Percentiles rank a stretch among this genome's conserved stretches.
These are phyloP conservation scores for Dalechampia spathulata DNA, from an alignment of 441 rosid species.

Conservation along the genomic window DNA sequence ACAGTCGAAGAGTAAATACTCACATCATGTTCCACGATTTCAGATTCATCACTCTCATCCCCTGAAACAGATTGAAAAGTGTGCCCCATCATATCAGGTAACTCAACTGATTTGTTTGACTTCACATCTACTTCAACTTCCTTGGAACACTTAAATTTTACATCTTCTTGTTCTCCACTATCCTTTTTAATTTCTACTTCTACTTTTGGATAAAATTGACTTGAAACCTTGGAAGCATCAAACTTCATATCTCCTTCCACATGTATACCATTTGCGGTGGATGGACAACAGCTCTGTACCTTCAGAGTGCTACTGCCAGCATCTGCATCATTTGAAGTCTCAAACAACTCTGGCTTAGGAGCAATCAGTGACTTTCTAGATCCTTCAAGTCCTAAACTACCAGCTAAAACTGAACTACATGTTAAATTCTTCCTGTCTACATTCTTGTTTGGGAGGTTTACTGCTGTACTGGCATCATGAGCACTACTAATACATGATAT, in stretches of 20 bases:
- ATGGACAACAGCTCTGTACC: slow-evolving; percentile 19
- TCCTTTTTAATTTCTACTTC: slow-evolving; percentile 31
- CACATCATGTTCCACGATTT: slow-evolving; percentile 87
- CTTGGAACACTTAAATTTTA: slow-evolving; percentile 29
- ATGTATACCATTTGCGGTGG: slow-evolving; percentile 9
- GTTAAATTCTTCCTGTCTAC: slow-evolving; percentile 37
- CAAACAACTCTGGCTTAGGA: slow-evolving; percentile 28
- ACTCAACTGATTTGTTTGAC: slow-evolving; percentile 27
- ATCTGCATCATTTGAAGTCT: slow-evolving; percentile 28
- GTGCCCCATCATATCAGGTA: slow-evolving; percentile 34
- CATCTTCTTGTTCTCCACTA: slow-evolving; percentile 24
- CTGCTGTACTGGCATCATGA: slow-evolving; percentile 25
- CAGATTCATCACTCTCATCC: slow-evolving; percentile 74
- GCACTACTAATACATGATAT: slow-evolving; percentile 39
- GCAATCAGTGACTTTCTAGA: slow-evolving; percentile 26
- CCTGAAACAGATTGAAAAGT: slow-evolving; percentile 36
- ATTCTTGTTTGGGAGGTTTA: slow-evolving; percentile 23
- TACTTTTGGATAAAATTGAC: slow-evolving; percentile 23
- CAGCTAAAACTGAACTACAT: slow-evolving; percentile 35
- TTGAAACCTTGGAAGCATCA: slow-evolving; percentile 23
- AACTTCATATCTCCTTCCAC: slow-evolving; percentile 16
- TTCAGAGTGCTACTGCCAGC: slow-evolving; percentile 25
- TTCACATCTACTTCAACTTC: slow-evolving; percentile 35
- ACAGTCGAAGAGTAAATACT: slow-evolving; percentile 38
- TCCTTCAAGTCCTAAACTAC: slow-evolving; percentile 39